Evolutionary conservation across 164 flowering plant genomes (phyloP), one percentile per base, ranked within the genome.

Genomic region (grape (Vitis vinifera)): DNA sequence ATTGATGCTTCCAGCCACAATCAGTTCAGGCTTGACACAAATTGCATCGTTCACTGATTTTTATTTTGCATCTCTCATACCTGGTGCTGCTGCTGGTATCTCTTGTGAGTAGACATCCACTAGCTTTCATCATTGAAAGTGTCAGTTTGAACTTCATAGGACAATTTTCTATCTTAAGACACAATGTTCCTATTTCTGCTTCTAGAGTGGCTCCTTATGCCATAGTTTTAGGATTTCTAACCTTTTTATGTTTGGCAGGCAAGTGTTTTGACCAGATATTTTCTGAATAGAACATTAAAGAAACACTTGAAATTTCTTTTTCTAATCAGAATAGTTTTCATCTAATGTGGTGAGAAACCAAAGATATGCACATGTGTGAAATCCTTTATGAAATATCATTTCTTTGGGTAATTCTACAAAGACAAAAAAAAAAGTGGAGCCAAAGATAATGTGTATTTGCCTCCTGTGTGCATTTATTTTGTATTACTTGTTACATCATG

Each of bases 1-100:
- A 12, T 67, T 79, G 71, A 61, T 75, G 68, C 68, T 79, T 55
- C 79, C 82, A 58, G 82, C 82, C 55, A 69, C 52, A 61, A 30
- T 79, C n/a, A 70, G 68, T 62, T 75, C 82, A 14, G 76, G 82
- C 31, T 62, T 79, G 74, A 72, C 74, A 16, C 82, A 75, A 67
- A 58, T 79, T 58, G 76, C 82, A 27, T 79, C 76, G n/a, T 63
- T 79, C 27, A 75, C 75, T 8, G 82, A 79, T 68, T 76, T 75
- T 62, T 75, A 70, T 67, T 79, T 79, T 50, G 76, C 82, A 63
- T 79, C 82, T 53, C 71, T 72, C 52, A 72, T 79, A 63, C 78
- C 82, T 3, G 69, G 71, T 72, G 82, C 77, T 52, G 75, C 79
- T 55, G 82, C 79, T 51, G 72, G 69, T 67, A 76, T 79, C 68